Evolutionary conservation across 1,284 basidiomycete species (phyloP), one percentile per base, ranked within the genome.

Genomic region (Jaminaea rosea): DNA sequence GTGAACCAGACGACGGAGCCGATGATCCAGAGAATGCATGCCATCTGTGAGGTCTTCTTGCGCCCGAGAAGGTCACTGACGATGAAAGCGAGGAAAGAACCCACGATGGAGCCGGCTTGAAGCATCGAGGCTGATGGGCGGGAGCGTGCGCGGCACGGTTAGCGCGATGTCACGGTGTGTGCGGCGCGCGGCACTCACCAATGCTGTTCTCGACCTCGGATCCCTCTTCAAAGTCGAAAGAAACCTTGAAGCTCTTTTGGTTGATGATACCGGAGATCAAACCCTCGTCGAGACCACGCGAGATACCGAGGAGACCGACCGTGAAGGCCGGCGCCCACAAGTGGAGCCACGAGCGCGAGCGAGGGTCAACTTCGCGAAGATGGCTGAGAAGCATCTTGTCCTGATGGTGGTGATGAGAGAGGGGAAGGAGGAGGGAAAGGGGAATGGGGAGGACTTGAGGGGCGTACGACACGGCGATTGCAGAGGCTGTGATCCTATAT

Each of bases 1-100:
- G 62, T 58, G 51, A 65, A 56, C 62, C 62, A 65, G 41, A 64
- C 60, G 24, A 56, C 53, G 8, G 62, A 60, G 24, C 62, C 62
- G 3, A 65, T 41, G 44, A 63, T 58, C 62, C 62, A 65, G 28
- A 63, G 49, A 6, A 65, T 32, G 51, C 60, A 62, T 23, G 57
- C 55, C 27, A 62, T 44, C 56, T 63, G 62, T 15, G 58, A 49
- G 4, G 55, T 60, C n/a, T 60, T 52, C 2, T 55, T 45, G 47
- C 62, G 60, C 7, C 62, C 62, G 10, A 63, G 44, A 19, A 52
- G 53, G 47, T 64, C 62, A 28, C 56, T 58, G 36, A 63, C 52
- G 55, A 60, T 54, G 41, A 63, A 65, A n/a, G 60, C 60, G n/a
- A 65, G 55, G 11, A 62, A 49, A 8, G 62, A 62, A 26, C 62